Base-by-base conservation (phyloP, 2,329 filamentous ascomycete genomes). In the Clarireedia monteithiana region DNA sequence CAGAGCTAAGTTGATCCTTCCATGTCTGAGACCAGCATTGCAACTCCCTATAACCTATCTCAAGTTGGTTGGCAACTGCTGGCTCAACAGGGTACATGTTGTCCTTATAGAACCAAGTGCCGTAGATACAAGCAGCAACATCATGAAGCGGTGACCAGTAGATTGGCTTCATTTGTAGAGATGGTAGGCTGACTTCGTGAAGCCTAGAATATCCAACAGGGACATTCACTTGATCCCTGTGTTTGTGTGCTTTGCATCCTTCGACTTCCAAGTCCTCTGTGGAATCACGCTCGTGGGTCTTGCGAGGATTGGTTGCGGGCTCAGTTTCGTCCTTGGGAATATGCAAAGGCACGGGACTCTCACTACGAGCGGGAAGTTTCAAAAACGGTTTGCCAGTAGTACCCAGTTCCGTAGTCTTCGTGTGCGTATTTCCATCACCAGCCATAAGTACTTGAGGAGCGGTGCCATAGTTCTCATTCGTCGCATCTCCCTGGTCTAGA, bases 131-230 rank as follows among this genome's bases (percentile, higher is more conserved):
- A 38, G 84, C 77, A 6, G 89, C 86, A 34, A 95, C 81, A 66
- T 97, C 94, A 65, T 95, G 91, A 34, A 97, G 80, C 6, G 94
- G 92, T 17, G 87, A 91, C 94, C 94, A 99, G 69, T 99, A 99
- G 58, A 97, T 96, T 0, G 94, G 94, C 70, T 91, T 89, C 91
- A 99, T 95, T 66, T 89, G 79, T 36, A 95, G 73, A 53, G 81
- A 81, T 23, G 92, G 91, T 63, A 97, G 77, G 57, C 88, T 84
- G 1, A 97, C 92, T 66, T 91, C 81, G 68, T 99, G 92, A 57
- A 99, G 76, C 62, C 91, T 82, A n/a, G 91, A 95, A 5, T 94
- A 77, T 0, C 94, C 94, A 1, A 97, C 92, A 3, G 91, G 84
- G 2, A 97, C 84, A 57, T 87, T 84, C 5, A 71, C 67, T 23